Conservation (phyloP, 2,329 filamentous ascomycete species). For the Alternaria conjuncta region DNA sequence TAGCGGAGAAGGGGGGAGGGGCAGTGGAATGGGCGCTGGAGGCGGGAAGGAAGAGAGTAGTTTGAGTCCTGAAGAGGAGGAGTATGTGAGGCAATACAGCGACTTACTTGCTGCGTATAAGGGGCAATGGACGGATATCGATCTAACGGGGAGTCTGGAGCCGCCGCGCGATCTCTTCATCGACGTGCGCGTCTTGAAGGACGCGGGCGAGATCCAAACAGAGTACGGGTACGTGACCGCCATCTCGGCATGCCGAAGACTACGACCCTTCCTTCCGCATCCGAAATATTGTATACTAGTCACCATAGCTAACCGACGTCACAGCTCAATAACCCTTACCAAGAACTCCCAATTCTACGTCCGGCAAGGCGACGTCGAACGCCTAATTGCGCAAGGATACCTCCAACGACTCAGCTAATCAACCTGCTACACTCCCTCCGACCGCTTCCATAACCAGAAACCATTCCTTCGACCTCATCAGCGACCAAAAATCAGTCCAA, state of each 20-base stretch:
- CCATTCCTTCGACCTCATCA: background rate
- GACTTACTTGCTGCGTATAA: conserved; percentile 96
- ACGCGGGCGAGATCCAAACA: conserved; percentile 97
- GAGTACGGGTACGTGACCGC: conserved; percentile 82
- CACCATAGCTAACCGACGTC: background rate
- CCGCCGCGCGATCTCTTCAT: conserved; percentile 96
- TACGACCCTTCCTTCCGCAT: background rate
- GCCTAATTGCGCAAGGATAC: conserved; percentile 92
- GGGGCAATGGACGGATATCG: conserved; percentile 97
- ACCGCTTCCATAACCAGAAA: background rate
- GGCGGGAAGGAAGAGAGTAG: conserved; percentile 68
- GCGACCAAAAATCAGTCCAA: background rate
- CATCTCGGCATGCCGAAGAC: background rate
- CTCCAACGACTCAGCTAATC: conserved; percentile 83
- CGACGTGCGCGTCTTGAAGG: conserved; percentile 92
- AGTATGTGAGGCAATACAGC: conserved; percentile 90
- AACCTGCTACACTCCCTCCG: background rate
- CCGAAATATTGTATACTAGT: background rate
- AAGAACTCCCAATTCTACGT: conserved; percentile 99
- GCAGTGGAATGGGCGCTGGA: conserved; percentile 53
- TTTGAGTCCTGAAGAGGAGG: conserved; percentile 93
- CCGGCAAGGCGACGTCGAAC: conserved; percentile 91
- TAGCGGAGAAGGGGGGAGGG: conserved; percentile 37
- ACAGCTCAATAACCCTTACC: conserved; percentile 88
- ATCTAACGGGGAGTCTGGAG: conserved; percentile 90